Conservation (phyloP, 306 rosid species). For the Vicia villosa region DNA sequence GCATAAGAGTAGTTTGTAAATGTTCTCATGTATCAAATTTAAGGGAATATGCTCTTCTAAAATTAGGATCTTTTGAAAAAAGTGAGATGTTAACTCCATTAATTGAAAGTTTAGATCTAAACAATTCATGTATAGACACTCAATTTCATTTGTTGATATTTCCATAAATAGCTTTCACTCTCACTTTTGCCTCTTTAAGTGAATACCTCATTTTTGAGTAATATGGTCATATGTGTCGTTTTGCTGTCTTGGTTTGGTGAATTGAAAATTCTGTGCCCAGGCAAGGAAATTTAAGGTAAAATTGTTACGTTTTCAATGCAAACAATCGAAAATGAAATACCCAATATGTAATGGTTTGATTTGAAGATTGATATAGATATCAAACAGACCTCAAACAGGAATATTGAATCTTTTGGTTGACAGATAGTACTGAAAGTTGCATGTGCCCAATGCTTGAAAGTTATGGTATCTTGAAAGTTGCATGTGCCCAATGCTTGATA, state of each 20-base stretch:
- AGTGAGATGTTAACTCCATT: not conserved
- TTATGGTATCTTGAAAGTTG: not conserved
- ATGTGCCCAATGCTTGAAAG: slow-evolving; percentile 23
- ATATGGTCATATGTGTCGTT: not conserved
- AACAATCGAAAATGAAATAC: not conserved
- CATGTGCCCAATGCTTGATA: no score
- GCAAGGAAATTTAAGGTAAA: not conserved
- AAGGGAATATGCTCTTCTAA: not conserved
- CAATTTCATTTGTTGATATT: not conserved
- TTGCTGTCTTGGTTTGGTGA: not conserved
- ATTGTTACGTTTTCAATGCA: not conserved
- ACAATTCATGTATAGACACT: not conserved
- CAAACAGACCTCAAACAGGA: not conserved
- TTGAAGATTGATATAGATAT: slow-evolving; percentile 3
- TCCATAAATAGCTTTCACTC: not conserved
- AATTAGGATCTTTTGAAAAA: not conserved
- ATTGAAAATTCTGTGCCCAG: not conserved
- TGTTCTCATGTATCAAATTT: not conserved
- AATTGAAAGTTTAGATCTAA: not conserved
- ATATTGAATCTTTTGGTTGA: not conserved
- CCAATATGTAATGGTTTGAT: not conserved
- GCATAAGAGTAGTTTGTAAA: no score
- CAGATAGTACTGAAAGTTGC: slow-evolving; percentile 1
- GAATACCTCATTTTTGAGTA: not conserved
- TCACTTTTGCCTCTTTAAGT: not conserved